Conservation (phyloP, 352 stramenopile genomes). For the Phytophthora aleatoria region DNA sequence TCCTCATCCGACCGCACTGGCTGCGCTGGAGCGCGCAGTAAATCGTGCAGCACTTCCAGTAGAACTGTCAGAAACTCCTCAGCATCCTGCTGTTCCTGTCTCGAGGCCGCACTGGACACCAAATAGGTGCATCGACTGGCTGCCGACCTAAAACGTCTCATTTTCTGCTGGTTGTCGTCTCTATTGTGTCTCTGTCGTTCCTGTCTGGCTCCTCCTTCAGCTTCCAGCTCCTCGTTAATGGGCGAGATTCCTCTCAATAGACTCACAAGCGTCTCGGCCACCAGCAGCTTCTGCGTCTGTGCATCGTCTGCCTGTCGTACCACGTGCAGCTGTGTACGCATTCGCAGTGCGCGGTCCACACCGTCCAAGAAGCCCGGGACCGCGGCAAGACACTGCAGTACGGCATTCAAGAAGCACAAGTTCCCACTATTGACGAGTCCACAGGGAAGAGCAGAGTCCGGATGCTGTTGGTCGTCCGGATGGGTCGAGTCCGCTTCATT, state of each 20-base stretch:
- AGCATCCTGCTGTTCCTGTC: conserved; percentile 83
- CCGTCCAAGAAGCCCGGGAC: conserved; percentile 49
- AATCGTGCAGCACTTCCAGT: conserved; percentile 68
- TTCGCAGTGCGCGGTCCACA: conserved; percentile 30
- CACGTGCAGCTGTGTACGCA: conserved; percentile 29
- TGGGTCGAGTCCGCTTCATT: conserved; percentile 6
- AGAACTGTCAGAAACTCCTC: conserved; percentile 81
- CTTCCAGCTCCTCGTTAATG: conserved; percentile 10
- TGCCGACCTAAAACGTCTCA: conserved; percentile 35
- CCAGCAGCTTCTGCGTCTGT: conserved; percentile 31
- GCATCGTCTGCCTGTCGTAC: conserved; percentile 21
- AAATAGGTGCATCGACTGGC: conserved; percentile 59
- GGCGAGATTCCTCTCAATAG: conserved; percentile 28
- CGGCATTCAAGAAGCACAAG: conserved; percentile 80
- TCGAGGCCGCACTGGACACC: conserved; percentile 31
- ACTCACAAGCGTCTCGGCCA: conserved; percentile 38
- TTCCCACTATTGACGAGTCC: conserved; percentile 75
- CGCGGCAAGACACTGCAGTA: conserved; percentile 64
- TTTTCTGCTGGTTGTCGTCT: conserved; percentile 33
- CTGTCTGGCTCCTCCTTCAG: conserved; percentile 5
- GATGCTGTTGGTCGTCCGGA: not conserved
- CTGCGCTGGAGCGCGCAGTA: conserved; percentile 37
- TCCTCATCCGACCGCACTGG: conserved; percentile 21
- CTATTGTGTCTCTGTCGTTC: conserved; percentile 15
- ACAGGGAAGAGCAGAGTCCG: conserved; percentile 21